Evolutionary conservation across 768 basidiomycete genomes (phyloP).

Genomic region (Naematelia encephala): DNA sequence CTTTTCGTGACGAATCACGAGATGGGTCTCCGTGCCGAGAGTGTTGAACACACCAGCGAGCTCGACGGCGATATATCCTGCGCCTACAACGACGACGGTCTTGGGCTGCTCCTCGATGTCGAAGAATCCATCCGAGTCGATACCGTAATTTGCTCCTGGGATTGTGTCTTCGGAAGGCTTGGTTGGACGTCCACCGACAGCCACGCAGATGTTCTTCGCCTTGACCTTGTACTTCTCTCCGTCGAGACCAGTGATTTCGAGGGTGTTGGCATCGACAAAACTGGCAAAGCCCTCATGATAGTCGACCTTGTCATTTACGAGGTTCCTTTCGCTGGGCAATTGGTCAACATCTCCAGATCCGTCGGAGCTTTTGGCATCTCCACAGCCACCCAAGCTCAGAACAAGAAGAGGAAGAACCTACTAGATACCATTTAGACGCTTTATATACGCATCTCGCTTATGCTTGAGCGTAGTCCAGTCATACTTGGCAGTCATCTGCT

Average conservation of each 20-base stretch:
- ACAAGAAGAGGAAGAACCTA: too few relatives aligned
- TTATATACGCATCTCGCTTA: conserved; percentile 93
- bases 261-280: conserved; percentile 64
- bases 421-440: conserved; percentile 82
- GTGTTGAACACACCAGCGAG: conserved; percentile 90
- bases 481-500: conserved; percentile 57
- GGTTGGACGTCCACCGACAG: conserved; percentile 80
- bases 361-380: too few relatives aligned
- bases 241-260: conserved; percentile 65
- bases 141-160: conserved; percentile 81
- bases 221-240: conserved; percentile 68
- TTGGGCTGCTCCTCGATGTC: conserved; percentile 84
- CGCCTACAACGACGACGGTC: conserved; percentile 89
- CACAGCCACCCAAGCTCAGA: too few relatives aligned
- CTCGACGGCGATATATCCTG: conserved; percentile 97
- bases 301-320: conserved; percentile 81
- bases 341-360: too few relatives aligned
- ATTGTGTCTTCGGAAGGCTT: conserved; percentile 73
- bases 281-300: conserved; percentile 74
- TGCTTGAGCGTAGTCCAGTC: conserved; percentile 88
- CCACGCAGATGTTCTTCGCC: conserved; percentile 74
- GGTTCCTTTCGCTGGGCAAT: conserved; percentile 70
- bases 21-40: conserved; percentile 84
- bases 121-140: conserved; percentile 95
- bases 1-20: conserved; percentile 83